These are phyloP conservation scores for Wickerhamiella hasegawae DNA, from an alignment of 805 yeast genomes.

Conservation along the genomic window DNA sequence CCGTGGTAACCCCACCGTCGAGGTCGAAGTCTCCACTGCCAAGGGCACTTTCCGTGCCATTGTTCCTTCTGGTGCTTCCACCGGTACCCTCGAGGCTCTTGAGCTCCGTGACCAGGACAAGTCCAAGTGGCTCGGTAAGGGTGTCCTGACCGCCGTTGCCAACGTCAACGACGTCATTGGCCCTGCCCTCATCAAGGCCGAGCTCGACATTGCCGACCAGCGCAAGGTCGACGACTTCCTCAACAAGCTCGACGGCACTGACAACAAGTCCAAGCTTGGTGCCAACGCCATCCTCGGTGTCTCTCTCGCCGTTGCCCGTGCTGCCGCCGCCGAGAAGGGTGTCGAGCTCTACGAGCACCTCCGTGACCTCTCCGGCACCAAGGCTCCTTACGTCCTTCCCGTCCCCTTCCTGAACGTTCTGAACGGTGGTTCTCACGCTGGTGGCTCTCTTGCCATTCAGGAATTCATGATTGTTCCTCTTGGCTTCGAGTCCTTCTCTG, in stretches of 20 bases:
- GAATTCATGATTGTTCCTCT: slow-evolving; percentile 99
- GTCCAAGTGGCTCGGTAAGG: slow-evolving; percentile 97
- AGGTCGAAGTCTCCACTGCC: slow-evolving; percentile 88
- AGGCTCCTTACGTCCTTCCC: slow-evolving; percentile 82
- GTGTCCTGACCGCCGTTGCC: slow-evolving; percentile 92
- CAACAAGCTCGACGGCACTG: slow-evolving; percentile 81
- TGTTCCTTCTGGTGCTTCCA: slow-evolving; percentile 99
- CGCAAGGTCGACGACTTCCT: slow-evolving; percentile 74
- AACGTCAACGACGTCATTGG: slow-evolving; percentile 92
- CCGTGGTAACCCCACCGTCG: slow-evolving; percentile 99
- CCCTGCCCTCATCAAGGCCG: slow-evolving; percentile 74
- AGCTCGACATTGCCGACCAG: slow-evolving; percentile 78
- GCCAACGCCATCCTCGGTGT: slow-evolving; percentile 98
- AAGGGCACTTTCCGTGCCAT: slow-evolving; percentile 91
- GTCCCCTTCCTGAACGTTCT: slow-evolving; percentile 97
- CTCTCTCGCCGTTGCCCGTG: slow-evolving; percentile 91
- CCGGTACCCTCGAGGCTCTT: slow-evolving; percentile 96
- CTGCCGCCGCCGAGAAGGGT: slow-evolving; percentile 92
- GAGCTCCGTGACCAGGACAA: slow-evolving; percentile 98
- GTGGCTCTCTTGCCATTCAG: slow-evolving; percentile 98
- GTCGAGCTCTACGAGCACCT: slow-evolving; percentile 90
- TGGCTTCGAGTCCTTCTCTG: slow-evolving; percentile 78
- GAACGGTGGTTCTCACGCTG: slow-evolving; percentile 99
- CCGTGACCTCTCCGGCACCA: slow-evolving; percentile 62
- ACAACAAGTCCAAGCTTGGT: slow-evolving; percentile 94